phyloP scores from a whole-genome alignment of 768 basidiomycete species.

The Tremella fuciformis region DNA sequence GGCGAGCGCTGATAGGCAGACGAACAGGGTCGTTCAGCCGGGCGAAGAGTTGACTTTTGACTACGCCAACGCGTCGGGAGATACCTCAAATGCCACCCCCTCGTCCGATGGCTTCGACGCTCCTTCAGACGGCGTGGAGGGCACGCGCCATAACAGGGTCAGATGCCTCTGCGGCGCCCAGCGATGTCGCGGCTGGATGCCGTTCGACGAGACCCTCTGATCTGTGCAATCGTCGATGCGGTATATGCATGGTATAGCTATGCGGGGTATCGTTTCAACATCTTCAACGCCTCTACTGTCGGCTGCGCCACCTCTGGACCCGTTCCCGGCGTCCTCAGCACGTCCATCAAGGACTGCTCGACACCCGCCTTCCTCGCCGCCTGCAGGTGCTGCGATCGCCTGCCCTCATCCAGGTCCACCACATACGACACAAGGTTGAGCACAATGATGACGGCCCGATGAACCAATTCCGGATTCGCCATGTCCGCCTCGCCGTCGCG shows the following conservation, averaged over 20 bases:
- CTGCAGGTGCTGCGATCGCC: constrained; percentile 52
- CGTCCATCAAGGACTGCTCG: constrained; percentile 55
- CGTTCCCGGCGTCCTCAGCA: constrained; percentile 14
- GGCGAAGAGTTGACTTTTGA: constrained; percentile 52
- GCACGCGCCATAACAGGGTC: constrained; percentile 3
- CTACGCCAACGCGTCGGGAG: constrained; percentile 46
- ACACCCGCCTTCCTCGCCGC: constrained; percentile 62
- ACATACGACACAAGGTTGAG: constrained; percentile 62
- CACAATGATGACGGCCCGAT: constrained; percentile 74
- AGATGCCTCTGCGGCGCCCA: constrained; percentile 23
- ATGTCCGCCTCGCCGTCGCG: constrained; percentile 17
- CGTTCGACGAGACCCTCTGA: constrained; percentile 36
- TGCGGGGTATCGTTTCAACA: constrained; percentile 26
- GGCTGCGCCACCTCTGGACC: constrained; percentile 31
- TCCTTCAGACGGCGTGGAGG: neutral
- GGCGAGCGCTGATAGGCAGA: constrained; percentile 25
- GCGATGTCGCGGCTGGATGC: constrained; percentile 41
- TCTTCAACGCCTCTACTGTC: constrained; percentile 32
- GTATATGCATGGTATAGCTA: constrained; percentile 3
- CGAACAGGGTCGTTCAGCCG: constrained; percentile 27
- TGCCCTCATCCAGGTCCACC: constrained; percentile 49
- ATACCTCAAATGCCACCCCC: neutral
- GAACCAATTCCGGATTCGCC: constrained; percentile 62
- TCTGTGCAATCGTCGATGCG: neutral
- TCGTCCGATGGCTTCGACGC: neutral